These are phyloP conservation scores for Elaeis guineensis DNA, from an alignment of 176 grass and related monocot species.

Conservation along the genomic window DNA sequence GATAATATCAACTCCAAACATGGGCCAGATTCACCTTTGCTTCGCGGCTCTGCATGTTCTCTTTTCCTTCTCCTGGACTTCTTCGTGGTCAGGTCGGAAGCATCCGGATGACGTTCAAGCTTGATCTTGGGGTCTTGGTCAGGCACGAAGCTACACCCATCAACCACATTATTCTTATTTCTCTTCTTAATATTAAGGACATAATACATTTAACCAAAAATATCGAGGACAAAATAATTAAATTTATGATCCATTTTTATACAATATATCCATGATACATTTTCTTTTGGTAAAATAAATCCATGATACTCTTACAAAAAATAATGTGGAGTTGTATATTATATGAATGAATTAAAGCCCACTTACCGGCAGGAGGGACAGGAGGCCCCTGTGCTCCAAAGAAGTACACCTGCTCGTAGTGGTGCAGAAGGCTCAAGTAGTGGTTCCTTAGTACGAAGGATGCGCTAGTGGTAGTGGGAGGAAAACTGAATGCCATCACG, in stretches of 20 bases:
- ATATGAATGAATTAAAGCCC: too few relatives aligned
- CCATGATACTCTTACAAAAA: too few relatives aligned
- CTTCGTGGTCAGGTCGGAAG: slow-evolving; percentile 14
- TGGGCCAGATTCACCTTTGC: slow-evolving; percentile 16
- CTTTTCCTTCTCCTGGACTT: slow-evolving; percentile 15
- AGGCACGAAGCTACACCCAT: slow-evolving; percentile 25
- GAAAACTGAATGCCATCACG: slow-evolving; percentile 40
- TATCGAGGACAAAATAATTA: too few relatives aligned
- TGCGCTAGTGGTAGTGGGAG: slow-evolving; percentile 42
- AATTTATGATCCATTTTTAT: too few relatives aligned
- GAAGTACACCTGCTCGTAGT: slow-evolving; percentile 57
- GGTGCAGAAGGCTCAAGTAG: slow-evolving; percentile 39
- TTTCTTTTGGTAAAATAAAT: too few relatives aligned
- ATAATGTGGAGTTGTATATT: too few relatives aligned
- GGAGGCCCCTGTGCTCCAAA: slow-evolving; percentile 32
- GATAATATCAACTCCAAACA: too few relatives aligned
- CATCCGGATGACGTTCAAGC: background rate
- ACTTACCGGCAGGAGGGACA: slow-evolving; percentile 33
- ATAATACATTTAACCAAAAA: too few relatives aligned
- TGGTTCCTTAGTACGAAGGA: slow-evolving; percentile 49
- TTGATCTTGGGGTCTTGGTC: slow-evolving; percentile 32
- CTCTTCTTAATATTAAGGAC: too few relatives aligned
- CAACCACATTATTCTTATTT: too few relatives aligned
- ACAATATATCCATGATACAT: too few relatives aligned
- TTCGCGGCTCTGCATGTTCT: slow-evolving; percentile 15